These are phyloP conservation scores for Sordariomycetes sp. DNA, from an alignment of 2,329 filamentous ascomycete genomes.

Conservation along the genomic window DNA sequence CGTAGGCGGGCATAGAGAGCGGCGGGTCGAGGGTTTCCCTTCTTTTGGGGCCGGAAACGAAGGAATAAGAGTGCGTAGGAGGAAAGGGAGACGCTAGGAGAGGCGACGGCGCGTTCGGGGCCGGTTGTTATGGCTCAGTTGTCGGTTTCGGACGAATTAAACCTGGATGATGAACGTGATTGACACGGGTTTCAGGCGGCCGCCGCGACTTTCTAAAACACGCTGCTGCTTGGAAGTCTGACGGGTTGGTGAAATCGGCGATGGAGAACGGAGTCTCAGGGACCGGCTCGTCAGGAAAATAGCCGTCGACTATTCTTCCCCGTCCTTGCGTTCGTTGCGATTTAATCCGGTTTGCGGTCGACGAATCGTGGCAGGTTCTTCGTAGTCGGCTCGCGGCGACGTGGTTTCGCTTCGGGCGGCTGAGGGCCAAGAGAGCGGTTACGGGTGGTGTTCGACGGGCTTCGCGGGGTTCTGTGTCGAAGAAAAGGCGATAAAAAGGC, in stretches of 20 bases:
- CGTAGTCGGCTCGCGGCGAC: not conserved
- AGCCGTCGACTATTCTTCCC: not conserved
- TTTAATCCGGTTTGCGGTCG: not conserved
- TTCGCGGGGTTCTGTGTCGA: not conserved
- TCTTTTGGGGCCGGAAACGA: conserved; percentile 1
- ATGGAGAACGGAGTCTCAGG: conserved; percentile 1
- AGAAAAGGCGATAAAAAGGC: not conserved
- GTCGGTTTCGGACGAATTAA: not conserved
- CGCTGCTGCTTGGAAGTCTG: not conserved
- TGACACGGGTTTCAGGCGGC: conserved; percentile 5
- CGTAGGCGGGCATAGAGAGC: conserved; percentile 63
- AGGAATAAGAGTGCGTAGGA: not conserved
- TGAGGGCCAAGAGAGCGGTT: not conserved
- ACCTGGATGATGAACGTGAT: conserved; percentile 1
- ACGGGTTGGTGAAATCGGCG: not conserved
- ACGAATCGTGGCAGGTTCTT: not conserved
- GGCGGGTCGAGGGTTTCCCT: not conserved
- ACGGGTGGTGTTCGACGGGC: not conserved
- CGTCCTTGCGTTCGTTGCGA: not conserved
- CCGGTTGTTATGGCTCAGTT: not conserved
- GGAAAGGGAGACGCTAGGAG: not conserved
- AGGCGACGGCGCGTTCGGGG: not conserved
- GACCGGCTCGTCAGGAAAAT: not conserved
- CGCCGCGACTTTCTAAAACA: conserved; percentile 5
- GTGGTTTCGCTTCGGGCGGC: not conserved